Conservation (phyloP, 2,329 filamentous ascomycete genomes). For the Colletotrichum incanum region DNA sequence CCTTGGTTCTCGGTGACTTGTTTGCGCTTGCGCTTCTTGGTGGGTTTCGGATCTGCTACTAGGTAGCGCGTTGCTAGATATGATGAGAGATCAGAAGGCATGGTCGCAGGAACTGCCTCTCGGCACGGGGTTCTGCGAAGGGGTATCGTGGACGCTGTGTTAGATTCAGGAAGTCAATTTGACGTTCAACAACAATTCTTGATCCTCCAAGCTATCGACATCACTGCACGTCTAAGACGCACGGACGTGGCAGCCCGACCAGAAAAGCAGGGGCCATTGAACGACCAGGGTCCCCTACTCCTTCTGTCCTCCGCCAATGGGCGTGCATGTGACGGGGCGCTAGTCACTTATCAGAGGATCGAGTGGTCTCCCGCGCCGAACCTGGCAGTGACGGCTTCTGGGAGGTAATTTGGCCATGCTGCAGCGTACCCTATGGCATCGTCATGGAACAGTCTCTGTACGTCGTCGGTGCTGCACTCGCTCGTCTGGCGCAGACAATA, state of each 20-base stretch:
- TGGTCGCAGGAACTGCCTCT: conserved; percentile 46
- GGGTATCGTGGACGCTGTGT: conserved; percentile 1
- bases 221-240: conserved; percentile 25
- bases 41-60: conserved; percentile 68
- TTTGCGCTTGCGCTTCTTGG: conserved; percentile 77
- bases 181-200: conserved; percentile 7
- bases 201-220: conserved; percentile 4
- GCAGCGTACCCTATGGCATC: conserved; percentile 5
- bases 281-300: conserved; percentile 23
- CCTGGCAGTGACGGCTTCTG: conserved; percentile 25
- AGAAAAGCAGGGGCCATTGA: conserved; percentile 35
- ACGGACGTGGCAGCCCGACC: conserved; percentile 3
- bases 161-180: not conserved
- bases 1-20: conserved; percentile 62
- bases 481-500: not conserved
- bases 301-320: conserved; percentile 5
- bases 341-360: conserved; percentile 40
- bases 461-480: not conserved
- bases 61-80: conserved; percentile 96
- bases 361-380: conserved; percentile 29
- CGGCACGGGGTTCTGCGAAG: not conserved
- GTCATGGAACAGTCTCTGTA: conserved; percentile 40
- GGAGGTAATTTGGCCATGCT: conserved; percentile 9
- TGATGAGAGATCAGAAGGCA: conserved; percentile 78
- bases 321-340: conserved; percentile 42